A percentile compares a stretch with the other conserved stretches of the same genome.
phyloP scores from a whole-genome alignment of 805 yeast genomes.

The Cyberlindnera maritima region DNA sequence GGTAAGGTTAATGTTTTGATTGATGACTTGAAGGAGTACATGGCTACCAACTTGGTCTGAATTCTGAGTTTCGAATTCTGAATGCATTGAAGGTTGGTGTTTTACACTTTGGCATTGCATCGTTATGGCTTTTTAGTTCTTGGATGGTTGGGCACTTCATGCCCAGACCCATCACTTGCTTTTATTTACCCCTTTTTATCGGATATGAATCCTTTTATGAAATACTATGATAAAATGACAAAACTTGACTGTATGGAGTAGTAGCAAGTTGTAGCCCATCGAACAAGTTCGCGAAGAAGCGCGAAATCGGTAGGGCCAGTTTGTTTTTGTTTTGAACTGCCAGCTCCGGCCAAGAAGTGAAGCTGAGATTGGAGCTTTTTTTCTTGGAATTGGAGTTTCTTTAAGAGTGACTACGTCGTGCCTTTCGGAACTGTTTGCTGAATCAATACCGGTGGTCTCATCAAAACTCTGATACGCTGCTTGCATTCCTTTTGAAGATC shows the following conservation, averaged over 20 bases:
- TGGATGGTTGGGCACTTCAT: not conserved
- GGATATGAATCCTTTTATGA: not conserved
- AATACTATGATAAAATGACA: too few species aligned
- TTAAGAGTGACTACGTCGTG: too few species aligned
- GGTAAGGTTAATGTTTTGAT: conserved; percentile 15
- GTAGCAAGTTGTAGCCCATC: not conserved
- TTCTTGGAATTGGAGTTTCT: too few species aligned
- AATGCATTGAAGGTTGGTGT: not conserved
- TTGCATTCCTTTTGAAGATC: too few species aligned
- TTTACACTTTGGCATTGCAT: not conserved
- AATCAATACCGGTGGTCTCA: too few species aligned
- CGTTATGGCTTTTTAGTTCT: conserved; percentile 1
- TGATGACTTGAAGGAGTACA: conserved; percentile 19
- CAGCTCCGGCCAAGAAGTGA: not conserved
- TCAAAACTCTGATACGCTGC: too few species aligned
- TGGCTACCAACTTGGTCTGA: conserved; percentile 14
- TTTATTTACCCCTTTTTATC: not conserved
- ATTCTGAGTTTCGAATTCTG: too few species aligned
- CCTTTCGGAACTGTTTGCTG: too few species aligned
- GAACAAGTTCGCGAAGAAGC: not conserved
- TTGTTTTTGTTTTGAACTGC: conserved; percentile 4
- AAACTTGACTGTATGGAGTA: not conserved
- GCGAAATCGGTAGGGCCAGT: conserved; percentile 9
- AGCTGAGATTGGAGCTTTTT: too few species aligned
- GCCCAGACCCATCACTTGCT: not conserved